Evolutionary conservation across 2,329 filamentous ascomycete genomes (phyloP), one percentile per base, ranked within the genome.

Genomic region (Zymoseptoria ardabiliae): DNA sequence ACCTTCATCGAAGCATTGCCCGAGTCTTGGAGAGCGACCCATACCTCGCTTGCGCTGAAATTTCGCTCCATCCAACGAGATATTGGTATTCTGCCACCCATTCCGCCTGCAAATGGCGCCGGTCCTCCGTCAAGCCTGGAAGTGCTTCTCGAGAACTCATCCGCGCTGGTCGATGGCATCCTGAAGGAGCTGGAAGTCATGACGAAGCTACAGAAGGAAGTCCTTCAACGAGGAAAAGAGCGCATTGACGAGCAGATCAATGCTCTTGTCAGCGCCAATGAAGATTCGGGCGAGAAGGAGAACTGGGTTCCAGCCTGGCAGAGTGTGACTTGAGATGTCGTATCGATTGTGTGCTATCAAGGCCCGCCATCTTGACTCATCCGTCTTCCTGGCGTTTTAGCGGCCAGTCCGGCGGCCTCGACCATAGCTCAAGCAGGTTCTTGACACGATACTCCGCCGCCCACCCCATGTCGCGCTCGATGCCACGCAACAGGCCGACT

Each of bases 381-480:
- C 35, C 35, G 35, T 45, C 35, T 45, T 45, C 35, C 7, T 45
- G 35, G 13, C 35, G 35, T 45, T 45, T 17, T 45, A n/a, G 5
- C 6, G 59, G 63, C 66, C 66, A 69, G 56, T 60, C 57, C 20
- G 53, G 10, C 17, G 63, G 56, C 54, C 64, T 45, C 6, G 56
- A 65, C 77, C 78, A 82, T 60, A 80, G 75, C 62, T 77, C 75
- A 23, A 78, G 61, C 62, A 86, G 70, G 63, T 84, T 79, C 61
- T 79, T 74, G 23, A 83, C 79, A 45, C 84, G 78, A 70, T 86
- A 85, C 65, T 84, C 81, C 25, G 84, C 84, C 78, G 53, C 85
- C 82, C 83, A 86, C 2, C 84, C 85, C 49, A 84, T 77, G 65
- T 88, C 85, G n/a, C 72, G 73, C 70, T 88, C 84, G 25, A 88